Base-by-base conservation (phyloP, 345 rosid species). In the Dimocarpus longan region DNA sequence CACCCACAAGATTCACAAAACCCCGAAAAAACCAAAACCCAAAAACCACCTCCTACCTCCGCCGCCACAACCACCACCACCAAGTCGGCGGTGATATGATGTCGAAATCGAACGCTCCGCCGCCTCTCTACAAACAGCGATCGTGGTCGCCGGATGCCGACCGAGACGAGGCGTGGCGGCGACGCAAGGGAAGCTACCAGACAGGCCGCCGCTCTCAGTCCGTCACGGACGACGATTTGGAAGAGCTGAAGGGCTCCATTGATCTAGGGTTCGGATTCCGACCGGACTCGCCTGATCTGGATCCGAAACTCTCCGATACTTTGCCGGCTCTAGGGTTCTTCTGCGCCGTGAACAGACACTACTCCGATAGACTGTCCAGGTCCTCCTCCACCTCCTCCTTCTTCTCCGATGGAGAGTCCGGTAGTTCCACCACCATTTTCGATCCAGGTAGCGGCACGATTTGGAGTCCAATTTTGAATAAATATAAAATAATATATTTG, bases 261-360 rank as follows among this genome's bases (percentile, higher is more conserved):
- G 99, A 95, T 77, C 83, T 93, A 2, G 98, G 99, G 1, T 95
- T 95, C 74, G 95, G 97, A 19, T 95, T 95, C 81, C 80, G 71
- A 5, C 78, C 85, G 0, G 93, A 95, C 72, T 90, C 95, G 11
- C 89, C 93, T 5, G 91, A 89, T 0, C 64, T 92, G 46, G 91
- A 95, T 64, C 95, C 96, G 43, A 92, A 88, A 60, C 74, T 93
- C 8, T 83, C 94, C 0, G 85, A 89, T 63, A 79, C 94, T 10
- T 22, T 95, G 12, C 99, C 99, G 1, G 99, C 99, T 40, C 71
- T 95, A 46, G 96, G 84, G 43, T 73, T 90, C 40, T 95, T 86
- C 83, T 95, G 94, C 6, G 93, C 95, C 19, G 91, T 93, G 15
- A 89, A 95, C 39, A 89, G 81, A 79, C 95, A 88, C 79, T 92